Percentiles rank a stretch among this genome's conserved stretches.
Conservation (phyloP, 2,329 filamentous ascomycete species). For the Cordyceps javanica region DNA sequence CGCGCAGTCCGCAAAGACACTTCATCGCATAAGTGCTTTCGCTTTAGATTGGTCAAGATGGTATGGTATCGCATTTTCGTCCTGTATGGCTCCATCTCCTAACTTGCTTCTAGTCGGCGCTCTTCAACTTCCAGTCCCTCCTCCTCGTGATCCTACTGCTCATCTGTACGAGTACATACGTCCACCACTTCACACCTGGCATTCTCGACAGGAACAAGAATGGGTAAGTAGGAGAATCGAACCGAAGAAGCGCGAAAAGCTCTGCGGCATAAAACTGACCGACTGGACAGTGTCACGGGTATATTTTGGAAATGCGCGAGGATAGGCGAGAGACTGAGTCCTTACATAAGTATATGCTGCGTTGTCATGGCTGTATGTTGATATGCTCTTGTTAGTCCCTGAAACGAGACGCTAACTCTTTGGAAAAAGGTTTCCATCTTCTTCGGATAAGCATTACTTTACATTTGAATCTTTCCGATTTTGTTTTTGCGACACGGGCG, state of each 20-base stretch:
- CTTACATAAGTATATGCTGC: slow-evolving; percentile 92
- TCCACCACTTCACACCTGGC: slow-evolving; percentile 81
- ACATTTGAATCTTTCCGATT: background rate
- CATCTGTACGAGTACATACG: slow-evolving; percentile 93
- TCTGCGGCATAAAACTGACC: background rate
- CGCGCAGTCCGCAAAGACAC: background rate
- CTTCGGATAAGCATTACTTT: slow-evolving; percentile 29
- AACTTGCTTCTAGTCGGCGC: slow-evolving; percentile 61
- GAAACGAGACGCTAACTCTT: background rate
- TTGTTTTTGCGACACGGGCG: slow-evolving; percentile 6
- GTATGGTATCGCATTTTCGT: slow-evolving; percentile 14
- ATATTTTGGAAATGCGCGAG: slow-evolving; percentile 96
- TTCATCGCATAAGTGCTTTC: background rate
- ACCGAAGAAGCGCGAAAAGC: no score
- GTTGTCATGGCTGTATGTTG: slow-evolving; percentile 79
- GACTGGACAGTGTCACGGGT: slow-evolving; percentile 47
- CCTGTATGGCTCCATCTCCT: background rate
- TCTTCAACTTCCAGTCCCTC: slow-evolving; percentile 98
- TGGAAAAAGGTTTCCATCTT: slow-evolving; percentile 29
- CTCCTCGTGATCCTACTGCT: slow-evolving; percentile 89
- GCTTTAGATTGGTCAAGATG: slow-evolving; percentile 18
- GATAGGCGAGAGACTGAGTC: slow-evolving; percentile 86
- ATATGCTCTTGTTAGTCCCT: background rate
- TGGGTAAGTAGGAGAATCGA: slow-evolving; percentile 50
- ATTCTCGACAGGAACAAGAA: slow-evolving; percentile 92